These are phyloP conservation scores for Paraglomus brasilianum DNA, from an alignment of 192 early-diverging fungal species.

Conservation along the genomic window DNA sequence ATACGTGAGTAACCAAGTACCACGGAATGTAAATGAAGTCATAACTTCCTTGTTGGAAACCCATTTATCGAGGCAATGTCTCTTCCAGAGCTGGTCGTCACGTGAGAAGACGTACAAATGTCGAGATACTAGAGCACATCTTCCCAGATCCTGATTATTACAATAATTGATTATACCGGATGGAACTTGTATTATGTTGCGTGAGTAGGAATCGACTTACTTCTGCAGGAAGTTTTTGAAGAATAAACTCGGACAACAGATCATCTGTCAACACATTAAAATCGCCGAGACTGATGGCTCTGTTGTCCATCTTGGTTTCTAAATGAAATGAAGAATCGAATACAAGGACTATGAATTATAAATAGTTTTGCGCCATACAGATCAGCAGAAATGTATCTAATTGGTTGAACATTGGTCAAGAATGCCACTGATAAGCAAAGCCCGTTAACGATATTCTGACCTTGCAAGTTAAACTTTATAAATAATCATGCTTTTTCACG, in stretches of 20 bases:
- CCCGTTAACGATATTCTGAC: too few relatives aligned
- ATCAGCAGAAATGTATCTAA: too few relatives aligned
- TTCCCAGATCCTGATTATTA: constrained; percentile 7
- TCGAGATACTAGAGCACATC: constrained; percentile 22
- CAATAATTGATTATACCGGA: neutral
- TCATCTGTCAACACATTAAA: neutral
- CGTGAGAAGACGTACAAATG: constrained; percentile 39
- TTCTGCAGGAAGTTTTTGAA: neutral
- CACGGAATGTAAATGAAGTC: constrained; percentile 33
- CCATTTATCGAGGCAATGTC: constrained; percentile 32
- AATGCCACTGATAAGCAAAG: too few relatives aligned
- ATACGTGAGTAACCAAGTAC: constrained; percentile 42
- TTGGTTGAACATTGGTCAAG: too few relatives aligned
- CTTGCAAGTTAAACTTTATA: too few relatives aligned
- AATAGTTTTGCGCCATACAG: too few relatives aligned
- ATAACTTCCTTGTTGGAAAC: neutral
- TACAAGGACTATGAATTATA: neutral
- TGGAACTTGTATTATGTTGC: neutral
- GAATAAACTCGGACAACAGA: constrained; percentile 1
- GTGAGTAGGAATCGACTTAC: neutral
- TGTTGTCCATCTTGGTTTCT: neutral
- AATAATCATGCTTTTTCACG: too few relatives aligned
- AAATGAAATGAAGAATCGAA: neutral
- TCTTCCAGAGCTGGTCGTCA: constrained; percentile 40
- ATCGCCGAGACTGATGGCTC: neutral